Evolutionary conservation across 163 green algal species (phyloP).

Genomic region (Volvox carteri): DNA sequence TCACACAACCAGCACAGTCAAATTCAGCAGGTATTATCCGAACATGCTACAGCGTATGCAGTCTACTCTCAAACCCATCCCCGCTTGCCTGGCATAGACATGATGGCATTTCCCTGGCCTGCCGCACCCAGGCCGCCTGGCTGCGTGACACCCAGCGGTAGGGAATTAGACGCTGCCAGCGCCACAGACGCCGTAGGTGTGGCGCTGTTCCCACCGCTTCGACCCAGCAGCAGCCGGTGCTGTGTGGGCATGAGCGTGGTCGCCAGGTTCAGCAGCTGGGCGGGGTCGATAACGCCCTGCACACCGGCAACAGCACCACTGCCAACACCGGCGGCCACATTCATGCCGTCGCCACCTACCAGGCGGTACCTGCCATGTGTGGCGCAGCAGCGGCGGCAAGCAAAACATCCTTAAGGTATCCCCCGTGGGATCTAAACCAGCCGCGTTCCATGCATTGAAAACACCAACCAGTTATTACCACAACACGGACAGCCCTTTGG

Average conservation of each 20-base stretch:
- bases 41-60: too few relatives aligned
- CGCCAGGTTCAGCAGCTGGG: constrained; percentile 34
- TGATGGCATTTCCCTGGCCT: not conserved
- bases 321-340: not conserved
- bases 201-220: not conserved
- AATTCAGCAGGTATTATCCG: too few relatives aligned
- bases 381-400: not conserved
- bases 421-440: too few relatives aligned
- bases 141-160: constrained; percentile 23
- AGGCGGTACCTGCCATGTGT: constrained; percentile 31
- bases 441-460: too few relatives aligned
- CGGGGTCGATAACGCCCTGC: not conserved
- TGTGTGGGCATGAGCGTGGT: constrained; percentile 38
- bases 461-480: too few relatives aligned
- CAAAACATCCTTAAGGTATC: too few relatives aligned
- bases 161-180: constrained; percentile 38
- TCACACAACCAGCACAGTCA: too few relatives aligned
- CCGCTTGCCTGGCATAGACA: not conserved
- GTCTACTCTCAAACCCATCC: too few relatives aligned
- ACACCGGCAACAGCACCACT: not conserved
- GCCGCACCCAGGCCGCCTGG: not conserved
- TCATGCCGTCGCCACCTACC: not conserved
- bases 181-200: constrained; percentile 2
- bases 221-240: constrained; percentile 34
- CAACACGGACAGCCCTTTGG: too few relatives aligned